Evolutionary conservation across 2,329 filamentous ascomycete species (phyloP).

Genomic region (Chaetomiaceae sp.): DNA sequence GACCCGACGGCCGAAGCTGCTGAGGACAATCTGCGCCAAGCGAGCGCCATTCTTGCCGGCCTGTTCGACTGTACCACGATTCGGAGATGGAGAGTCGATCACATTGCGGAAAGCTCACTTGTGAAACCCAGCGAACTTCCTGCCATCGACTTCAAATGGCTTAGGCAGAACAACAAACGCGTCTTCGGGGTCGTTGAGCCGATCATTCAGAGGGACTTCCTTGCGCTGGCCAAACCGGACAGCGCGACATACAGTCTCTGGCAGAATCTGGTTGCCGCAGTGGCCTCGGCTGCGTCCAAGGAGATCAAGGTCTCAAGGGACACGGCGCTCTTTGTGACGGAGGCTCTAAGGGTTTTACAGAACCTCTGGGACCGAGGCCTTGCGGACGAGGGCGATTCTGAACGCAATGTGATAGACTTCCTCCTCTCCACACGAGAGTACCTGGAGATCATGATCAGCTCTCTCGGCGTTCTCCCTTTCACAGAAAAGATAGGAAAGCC

Average conservation of each 20-base stretch:
- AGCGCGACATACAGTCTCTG: constrained; percentile 54
- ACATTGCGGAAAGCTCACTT: constrained; percentile 57
- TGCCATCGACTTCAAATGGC: constrained; percentile 79
- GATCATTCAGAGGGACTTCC: constrained; percentile 57
- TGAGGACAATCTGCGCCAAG: constrained; percentile 50
- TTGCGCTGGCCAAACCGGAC: constrained; percentile 56
- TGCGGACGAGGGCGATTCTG: constrained; percentile 43
- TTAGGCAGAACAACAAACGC: constrained; percentile 63
- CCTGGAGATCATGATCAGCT: constrained; percentile 44
- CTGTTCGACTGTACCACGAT: constrained; percentile 59
- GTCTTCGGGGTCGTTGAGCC: constrained; percentile 61
- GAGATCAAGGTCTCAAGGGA: constrained; percentile 87
- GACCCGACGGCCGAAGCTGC: constrained; percentile 35
- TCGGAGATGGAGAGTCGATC: constrained; percentile 69
- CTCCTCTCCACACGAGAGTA: constrained; percentile 51
- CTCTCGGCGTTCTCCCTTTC: constrained; percentile 57
- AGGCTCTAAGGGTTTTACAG: constrained; percentile 64
- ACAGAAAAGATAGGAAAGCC: constrained; percentile 56
- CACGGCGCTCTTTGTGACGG: constrained; percentile 72
- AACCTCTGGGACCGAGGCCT: constrained; percentile 61
- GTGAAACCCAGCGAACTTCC: constrained; percentile 72
- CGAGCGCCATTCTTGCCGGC: constrained; percentile 66
- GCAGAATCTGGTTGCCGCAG: constrained; percentile 56
- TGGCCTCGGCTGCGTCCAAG: constrained; percentile 68
- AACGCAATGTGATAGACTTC: constrained; percentile 45